These are phyloP conservation scores for Dactylorhiza incarnata DNA, from an alignment of 106 monocot species.

Conservation along the genomic window DNA sequence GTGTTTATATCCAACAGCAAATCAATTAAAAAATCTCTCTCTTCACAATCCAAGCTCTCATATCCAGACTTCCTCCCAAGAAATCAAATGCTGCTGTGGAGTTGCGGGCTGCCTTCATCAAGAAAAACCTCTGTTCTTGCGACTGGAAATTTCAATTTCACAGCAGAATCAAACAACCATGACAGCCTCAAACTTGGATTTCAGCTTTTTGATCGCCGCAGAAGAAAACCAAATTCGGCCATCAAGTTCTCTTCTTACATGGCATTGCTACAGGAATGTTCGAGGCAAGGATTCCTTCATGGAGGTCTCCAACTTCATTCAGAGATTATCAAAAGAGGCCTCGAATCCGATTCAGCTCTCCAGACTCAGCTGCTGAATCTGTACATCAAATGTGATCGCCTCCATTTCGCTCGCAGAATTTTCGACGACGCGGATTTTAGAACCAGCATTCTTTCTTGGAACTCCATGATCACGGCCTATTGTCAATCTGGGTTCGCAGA, in stretches of 20 bases:
- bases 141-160: neutral
- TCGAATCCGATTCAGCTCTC: neutral
- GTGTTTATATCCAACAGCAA: too few species aligned
- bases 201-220: neutral
- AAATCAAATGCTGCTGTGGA: neutral
- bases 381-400: conserved; percentile 10
- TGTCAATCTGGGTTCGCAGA: neutral
- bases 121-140: neutral
- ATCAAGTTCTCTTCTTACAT: conserved; percentile 9
- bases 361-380: conserved; percentile 15
- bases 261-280: conserved; percentile 12
- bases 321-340: conserved; percentile 19
- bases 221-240: neutral
- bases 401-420: conserved; percentile 14
- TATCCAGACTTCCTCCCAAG: too few species aligned
- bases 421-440: conserved; percentile 10
- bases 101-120: neutral
- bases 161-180: neutral
- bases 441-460: conserved; percentile 18
- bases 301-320: conserved; percentile 20
- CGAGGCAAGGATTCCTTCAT: conserved; percentile 2
- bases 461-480: conserved; percentile 18
- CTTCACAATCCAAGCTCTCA: too few species aligned
- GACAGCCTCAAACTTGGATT: neutral
- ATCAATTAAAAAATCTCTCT: too few species aligned